Evolutionary conservation across 352 stramenopile species (phyloP), one percentile per base, ranked within the genome.

Genomic region (Lagenidium giganteum): DNA sequence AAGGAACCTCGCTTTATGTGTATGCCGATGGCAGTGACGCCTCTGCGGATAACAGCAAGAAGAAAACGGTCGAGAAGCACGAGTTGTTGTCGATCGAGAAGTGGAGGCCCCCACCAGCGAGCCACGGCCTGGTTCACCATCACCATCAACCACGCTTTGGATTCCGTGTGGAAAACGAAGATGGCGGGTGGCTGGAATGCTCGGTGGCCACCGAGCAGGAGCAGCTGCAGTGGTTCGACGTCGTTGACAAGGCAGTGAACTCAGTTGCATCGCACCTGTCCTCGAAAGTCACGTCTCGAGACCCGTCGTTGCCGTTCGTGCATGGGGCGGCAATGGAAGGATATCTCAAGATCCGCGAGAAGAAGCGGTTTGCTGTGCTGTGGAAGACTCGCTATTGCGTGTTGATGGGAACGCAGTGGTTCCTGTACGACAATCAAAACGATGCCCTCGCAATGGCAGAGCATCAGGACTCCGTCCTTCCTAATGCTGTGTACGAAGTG

Each of bases 371-470:
- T 70, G 2, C 54, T 45, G 16, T 47, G 42, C 34, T 16, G 27
- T 88, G 75, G 75, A 74, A 70, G 38, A 65, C 54, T 3, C 59
- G 70, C n/a, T 91, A 88, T 42, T 80, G 67, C 17, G 79, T 87
- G 20, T 53, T 91, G 23, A 62, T 91, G 42, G 70, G 73, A 6
- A 70, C 71, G 16, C 67, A 88, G 43, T 82, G 72, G 68, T 55
- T 91, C 7, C 53, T 88, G 29, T 91, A 87, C 28, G 69, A 82
- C 28, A 80, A 48, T 7, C 79, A 91, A 41, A 44, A 68, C 12
- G 61, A 88, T 21, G 78, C 74, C 0, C 41, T 77, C n/a, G 49
- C 31, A 3, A 47, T 63, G 0, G 47, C 57, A 18, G 47, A 53
- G 17, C 43, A 50, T 20, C 25, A 18, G 1, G 43, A 53, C 23